Evolutionary conservation across 2,329 filamentous ascomycete genomes (phyloP).

Genomic region (Colletotrichum higginsianum): DNA sequence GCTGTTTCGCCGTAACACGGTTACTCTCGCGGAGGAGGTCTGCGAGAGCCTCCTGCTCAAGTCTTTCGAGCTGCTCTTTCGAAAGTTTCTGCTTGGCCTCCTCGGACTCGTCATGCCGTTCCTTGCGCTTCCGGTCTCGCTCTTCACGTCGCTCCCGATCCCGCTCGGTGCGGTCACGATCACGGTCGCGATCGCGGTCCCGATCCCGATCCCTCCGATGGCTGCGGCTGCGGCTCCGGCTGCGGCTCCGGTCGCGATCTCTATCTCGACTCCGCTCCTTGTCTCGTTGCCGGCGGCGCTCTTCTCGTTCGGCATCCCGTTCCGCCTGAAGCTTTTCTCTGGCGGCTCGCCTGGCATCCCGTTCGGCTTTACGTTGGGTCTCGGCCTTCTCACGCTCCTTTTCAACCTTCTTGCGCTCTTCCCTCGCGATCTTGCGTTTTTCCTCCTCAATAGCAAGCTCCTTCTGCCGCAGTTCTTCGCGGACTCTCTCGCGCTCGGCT

Average conservation of each 20-base stretch:
- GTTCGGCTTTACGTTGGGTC: conserved; percentile 64
- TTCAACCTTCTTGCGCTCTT: conserved; percentile 68
- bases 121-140: conserved; percentile 51
- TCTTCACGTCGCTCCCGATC: conserved; percentile 49
- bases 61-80: conserved; percentile 70
- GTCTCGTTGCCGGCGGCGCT: conserved; percentile 63
- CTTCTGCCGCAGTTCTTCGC: conserved; percentile 72
- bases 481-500: conserved; percentile 72
- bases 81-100: conserved; percentile 68
- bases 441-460: conserved; percentile 75
- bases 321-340: conserved; percentile 57
- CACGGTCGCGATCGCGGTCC: conserved; percentile 49
- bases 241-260: conserved; percentile 52
- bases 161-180: conserved; percentile 50
- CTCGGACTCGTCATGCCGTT: conserved; percentile 59
- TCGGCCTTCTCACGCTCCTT: conserved; percentile 66
- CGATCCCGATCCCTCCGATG: conserved; percentile 47
- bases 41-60: conserved; percentile 72
- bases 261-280: conserved; percentile 57
- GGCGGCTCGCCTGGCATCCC: conserved; percentile 64
- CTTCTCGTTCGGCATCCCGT: conserved; percentile 69
- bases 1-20: conserved; percentile 62
- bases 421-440: conserved; percentile 70
- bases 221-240: conserved; percentile 41
- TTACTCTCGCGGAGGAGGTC: conserved; percentile 73